Base-by-base conservation (phyloP, 2,329 filamentous ascomycete genomes). In the Corniculantispora saksenae region DNA sequence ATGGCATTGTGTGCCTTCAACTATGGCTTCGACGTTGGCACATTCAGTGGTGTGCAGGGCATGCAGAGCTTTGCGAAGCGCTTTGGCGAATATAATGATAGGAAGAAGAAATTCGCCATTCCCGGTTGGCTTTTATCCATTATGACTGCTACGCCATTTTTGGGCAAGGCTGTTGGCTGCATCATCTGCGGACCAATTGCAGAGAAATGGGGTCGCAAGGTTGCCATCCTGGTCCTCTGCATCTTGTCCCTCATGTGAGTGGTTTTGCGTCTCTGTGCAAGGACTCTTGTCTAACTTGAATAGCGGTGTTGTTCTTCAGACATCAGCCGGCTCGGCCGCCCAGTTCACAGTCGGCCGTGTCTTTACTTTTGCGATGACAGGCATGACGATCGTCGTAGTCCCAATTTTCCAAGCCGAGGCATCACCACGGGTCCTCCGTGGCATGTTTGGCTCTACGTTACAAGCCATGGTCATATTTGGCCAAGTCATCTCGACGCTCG, bases 271-370 rank as follows among this genome's bases (percentile, higher is more conserved):
- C 48, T 5, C 15, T 40, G 25, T 6, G 7, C 7, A 21, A 21
- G 7, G 4, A 13, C 21, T 53, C 19, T 45, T 40, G 21, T n/a
- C 58, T 64, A 53, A 66, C 32, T 29, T 8, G 23, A 13, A n/a
- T n/a, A n/a, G n/a, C n/a, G 73, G 74, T 9, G 74, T 74, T 27
- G 63, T 68, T 2, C 68, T 75, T 0, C 74, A 76, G 53, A 74
- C 70, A 7, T 64, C 69, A 1, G 74, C 74, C 19, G 68, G 64
- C 3, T 70, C 73, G 3, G 67, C 71, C 10, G 71, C 70, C 7
- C 71, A 74, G 56, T 76, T 76, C 61, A 74, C 71, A 2, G 57
- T 71, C 12, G 74, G 74, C 13, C 70, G 74, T 48, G 63, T 76
- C 63, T 64, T 76, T 48, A 70, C 60, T 56, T 75, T 70, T 55